A percentile compares a stretch with the other conserved stretches of the same genome.
phyloP scores from a whole-genome alignment of 208 protist species.

The Trichomonas tenax region DNA sequence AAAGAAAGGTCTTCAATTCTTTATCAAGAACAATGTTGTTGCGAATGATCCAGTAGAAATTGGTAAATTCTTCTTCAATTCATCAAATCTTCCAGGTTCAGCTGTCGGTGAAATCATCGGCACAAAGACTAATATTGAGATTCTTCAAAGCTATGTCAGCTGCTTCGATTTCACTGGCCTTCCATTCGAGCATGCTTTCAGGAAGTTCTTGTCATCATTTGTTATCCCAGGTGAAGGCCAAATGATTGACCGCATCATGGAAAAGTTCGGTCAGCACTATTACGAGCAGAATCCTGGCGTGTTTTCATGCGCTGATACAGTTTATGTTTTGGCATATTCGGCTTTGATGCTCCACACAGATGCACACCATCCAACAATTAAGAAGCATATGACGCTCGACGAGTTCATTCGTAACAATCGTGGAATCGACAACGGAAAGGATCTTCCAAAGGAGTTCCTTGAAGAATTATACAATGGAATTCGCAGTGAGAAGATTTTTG shows the following conservation, averaged over 20 bases:
- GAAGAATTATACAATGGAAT: not conserved
- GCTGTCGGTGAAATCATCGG: not conserved
- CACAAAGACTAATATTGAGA: not conserved
- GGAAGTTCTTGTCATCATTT: slow-evolving; percentile 27
- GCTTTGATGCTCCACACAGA: slow-evolving; percentile 50
- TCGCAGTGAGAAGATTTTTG: not conserved
- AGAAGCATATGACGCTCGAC: slow-evolving; percentile 38
- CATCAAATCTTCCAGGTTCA: not conserved
- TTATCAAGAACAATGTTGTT: not conserved
- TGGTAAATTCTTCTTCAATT: not conserved
- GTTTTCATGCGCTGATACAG: slow-evolving; percentile 33
- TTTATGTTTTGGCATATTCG: slow-evolving; percentile 43
- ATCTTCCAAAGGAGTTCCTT: slow-evolving; percentile 22
- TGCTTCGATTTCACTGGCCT: not conserved
- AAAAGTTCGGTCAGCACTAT: slow-evolving; percentile 38
- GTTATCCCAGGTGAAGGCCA: slow-evolving; percentile 45
- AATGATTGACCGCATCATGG: slow-evolving; percentile 47
- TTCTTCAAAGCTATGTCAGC: not conserved
- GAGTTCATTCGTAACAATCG: slow-evolving; percentile 35
- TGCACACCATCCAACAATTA: slow-evolving; percentile 33
- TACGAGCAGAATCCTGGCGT: slow-evolving; percentile 27
- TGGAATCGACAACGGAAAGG: slow-evolving; percentile 32
- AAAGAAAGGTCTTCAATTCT: not conserved
- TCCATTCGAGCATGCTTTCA: slow-evolving; percentile 25
- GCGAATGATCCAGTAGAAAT: not conserved